Base-by-base conservation (phyloP, 1,284 basidiomycete genomes). In the Marasmius tenuissimus region DNA sequence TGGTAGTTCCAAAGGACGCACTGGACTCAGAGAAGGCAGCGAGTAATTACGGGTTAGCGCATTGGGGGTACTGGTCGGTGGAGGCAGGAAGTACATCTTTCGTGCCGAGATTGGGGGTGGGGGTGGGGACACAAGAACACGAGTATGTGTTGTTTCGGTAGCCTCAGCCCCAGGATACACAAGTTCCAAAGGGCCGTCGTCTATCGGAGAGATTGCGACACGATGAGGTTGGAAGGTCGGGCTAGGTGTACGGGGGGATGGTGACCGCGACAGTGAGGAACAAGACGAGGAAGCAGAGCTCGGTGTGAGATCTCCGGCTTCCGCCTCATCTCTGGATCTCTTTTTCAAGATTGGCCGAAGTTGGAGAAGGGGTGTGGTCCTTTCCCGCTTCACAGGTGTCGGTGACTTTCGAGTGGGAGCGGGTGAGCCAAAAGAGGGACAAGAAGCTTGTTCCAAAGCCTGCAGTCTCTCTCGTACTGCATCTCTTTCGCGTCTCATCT, bases 401-500 rank as follows among this genome's bases (percentile, higher is more conserved):
- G 14, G 51, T 22, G 34, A 42, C 34, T 27, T 39, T n/a, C 7
- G n/a, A 47, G 35, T n/a, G 20, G 35, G 18, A 14, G 27, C 4
- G 4, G 27, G 27, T 2, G 27, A 27, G 27, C 27, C 27, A 4
- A 4, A 14, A 6, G 52, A 37, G 40, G 18, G 12, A 22, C n/a
- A 8, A 39, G 54, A 53, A 9, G 14, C 20, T 14, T 37, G 16
- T 50, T 63, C 59, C 12, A 60, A 35, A 4, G 51, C 48, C 12
- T 50, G 38, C n/a, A 53, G 33, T 11, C 42, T 54, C 18, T 60
- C 59, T 22, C 60, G 16, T 16, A 49, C 62, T 4, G 45, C 22
- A 48, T 63, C 62, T 35, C 62, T 47, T 22, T 63, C 62, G 35
- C 59, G 55, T 53, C 58, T 60, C 55, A 63, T 58, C 51, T 60